Base-by-base conservation (phyloP, 2,329 filamentous ascomycete genomes). In the Colletotrichum lindemuthianum region DNA sequence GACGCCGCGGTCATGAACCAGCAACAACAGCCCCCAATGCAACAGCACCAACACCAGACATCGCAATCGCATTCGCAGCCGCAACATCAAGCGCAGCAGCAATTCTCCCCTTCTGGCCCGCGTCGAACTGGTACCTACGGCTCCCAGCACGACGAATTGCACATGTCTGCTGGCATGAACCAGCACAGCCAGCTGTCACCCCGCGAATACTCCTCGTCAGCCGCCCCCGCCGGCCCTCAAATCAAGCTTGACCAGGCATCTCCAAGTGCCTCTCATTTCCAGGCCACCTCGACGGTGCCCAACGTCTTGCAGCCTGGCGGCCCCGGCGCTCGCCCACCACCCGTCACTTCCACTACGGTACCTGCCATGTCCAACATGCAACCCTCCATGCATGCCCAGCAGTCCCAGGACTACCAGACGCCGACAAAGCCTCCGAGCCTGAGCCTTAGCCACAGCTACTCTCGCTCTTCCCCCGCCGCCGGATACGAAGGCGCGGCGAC, bases 381-480 rank as follows among this genome's bases (percentile, higher is more conserved):
- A 67, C 72, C 74, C 68, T 70, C 79, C 60, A 75, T 79, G 71
- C 73, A n/a, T n/a, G n/a, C 77, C 52, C 75, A 76, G 63, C 74
- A 73, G 63, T 69, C 69, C 51, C 76, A 83, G 66, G 87, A 88
- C 66, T 89, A 88, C 73, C 82, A 85, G 48, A 84, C 88, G 33
- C 87, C 90, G 47, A 86, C 88, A 52, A 89, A 91, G 73, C 86
- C 90, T 24, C 85, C 88, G 59, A 86, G 85, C 47, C 81, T 91
- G 72, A 87, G 80, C 76, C 76, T 86, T 75, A 85, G 90, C 13
- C 92, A 95, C 75, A 86, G 84, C 74, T 95, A 97, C 78, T 94
- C 94, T 51, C 87, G 92, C 71, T 96, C 93, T 61, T 97, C 93
- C 77, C 93, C 93, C 54, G 88, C 90, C 48, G 82, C 82, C 54